A percentile compares a stretch with the other conserved stretches of the same genome.
Evolutionary conservation across 805 yeast species (phyloP).

Genomic region (Monosporozyma siamensis): DNA sequence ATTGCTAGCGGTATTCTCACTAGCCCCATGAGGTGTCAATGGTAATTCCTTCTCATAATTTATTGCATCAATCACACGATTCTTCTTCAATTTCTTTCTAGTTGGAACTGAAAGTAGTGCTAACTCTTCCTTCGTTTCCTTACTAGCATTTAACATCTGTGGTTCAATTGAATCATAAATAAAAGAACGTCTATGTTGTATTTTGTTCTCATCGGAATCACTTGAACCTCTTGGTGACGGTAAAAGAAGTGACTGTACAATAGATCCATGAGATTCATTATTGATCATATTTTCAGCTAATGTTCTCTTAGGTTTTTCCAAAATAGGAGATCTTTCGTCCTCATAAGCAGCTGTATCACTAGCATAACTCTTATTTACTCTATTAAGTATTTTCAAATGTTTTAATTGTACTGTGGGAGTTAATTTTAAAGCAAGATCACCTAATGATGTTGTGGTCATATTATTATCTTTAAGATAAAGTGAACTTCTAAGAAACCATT

Average conservation of each 20-base stretch:
- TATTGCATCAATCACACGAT: neutral
- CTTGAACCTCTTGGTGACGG: neutral
- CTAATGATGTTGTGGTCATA: neutral
- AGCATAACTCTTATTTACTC: constrained; percentile 13
- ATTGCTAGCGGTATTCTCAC: neutral
- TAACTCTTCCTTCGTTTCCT: neutral
- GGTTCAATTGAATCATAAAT: constrained; percentile 13
- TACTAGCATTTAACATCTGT: constrained; percentile 4
- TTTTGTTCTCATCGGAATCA: neutral
- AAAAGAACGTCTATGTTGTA: constrained; percentile 4
- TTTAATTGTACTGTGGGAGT: constrained; percentile 24
- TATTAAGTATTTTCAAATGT: constrained; percentile 19
- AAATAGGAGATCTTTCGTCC: constrained; percentile 21
- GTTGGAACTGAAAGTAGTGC: neutral
- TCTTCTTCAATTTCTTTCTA: neutral
- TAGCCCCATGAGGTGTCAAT: neutral
- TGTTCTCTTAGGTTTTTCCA: no score
- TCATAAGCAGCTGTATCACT: constrained; percentile 6
- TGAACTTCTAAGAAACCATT: constrained; percentile 28
- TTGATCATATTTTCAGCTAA: neutral
- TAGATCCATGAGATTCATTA: neutral
- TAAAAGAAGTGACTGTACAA: neutral
- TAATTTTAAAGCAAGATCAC: constrained; percentile 8
- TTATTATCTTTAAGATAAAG: constrained; percentile 18
- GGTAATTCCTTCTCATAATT: constrained; percentile 2